Conservation (phyloP, 345 rosid species). For the Populus pruinosa region DNA sequence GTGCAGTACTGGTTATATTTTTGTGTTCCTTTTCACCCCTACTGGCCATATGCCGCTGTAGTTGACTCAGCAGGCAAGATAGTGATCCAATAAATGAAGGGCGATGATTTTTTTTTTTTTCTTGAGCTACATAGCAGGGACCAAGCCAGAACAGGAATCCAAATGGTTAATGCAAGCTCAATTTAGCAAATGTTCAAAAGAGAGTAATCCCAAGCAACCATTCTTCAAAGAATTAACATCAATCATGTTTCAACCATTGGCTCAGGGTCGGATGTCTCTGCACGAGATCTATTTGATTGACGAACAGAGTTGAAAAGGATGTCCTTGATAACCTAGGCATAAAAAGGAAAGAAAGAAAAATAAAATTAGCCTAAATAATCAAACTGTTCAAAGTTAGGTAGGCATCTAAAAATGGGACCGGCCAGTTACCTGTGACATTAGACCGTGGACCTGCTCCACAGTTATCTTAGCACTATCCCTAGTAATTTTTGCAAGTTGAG, state of each 20-base stretch:
- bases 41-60: neutral
- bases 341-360: neutral
- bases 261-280: slow-evolving; percentile 69
- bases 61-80: neutral
- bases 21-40: neutral
- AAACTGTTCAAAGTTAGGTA: neutral
- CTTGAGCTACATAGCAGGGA: neutral
- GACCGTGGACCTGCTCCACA: slow-evolving; percentile 95
- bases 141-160: neutral
- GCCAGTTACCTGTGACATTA: slow-evolving; percentile 88
- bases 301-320: slow-evolving; percentile 83
- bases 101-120: neutral
- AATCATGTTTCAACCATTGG: slow-evolving; percentile 90
- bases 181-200: neutral
- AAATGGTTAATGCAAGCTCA: neutral
- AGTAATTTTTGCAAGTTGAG: slow-evolving; percentile 95
- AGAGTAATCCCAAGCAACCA: neutral
- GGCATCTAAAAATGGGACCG: slow-evolving; percentile 3
- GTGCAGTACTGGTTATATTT: neutral
- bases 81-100: neutral
- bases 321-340: slow-evolving; percentile 82
- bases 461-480: slow-evolving; percentile 96
- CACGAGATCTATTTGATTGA: slow-evolving; percentile 46
- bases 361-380: neutral
- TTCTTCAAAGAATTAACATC: neutral